A percentile compares a stretch with the other conserved stretches of the same genome.
Evolutionary conservation across 75 land plant genomes (phyloP).

Genomic region (Cupressus sempervirens): DNA sequence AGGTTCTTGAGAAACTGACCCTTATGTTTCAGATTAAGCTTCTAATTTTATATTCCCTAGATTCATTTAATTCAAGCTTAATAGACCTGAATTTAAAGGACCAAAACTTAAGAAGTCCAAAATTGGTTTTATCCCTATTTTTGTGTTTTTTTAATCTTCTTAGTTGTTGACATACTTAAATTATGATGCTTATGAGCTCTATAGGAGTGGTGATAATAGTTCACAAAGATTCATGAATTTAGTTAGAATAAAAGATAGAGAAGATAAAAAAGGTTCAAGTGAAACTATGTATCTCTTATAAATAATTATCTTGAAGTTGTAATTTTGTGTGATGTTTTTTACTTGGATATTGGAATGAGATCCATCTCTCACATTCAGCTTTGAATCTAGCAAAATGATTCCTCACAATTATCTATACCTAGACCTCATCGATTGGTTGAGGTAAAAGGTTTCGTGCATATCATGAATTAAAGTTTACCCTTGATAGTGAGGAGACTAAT

Average conservation of each 20-base stretch:
- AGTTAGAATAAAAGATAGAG: not conserved
- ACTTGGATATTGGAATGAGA: too few relatives aligned
- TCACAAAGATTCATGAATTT: not conserved
- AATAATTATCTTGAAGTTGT: too few relatives aligned
- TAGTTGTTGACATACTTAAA: not conserved
- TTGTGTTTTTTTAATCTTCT: not conserved
- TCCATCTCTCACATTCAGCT: too few relatives aligned
- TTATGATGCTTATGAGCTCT: not conserved
- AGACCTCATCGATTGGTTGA: too few relatives aligned
- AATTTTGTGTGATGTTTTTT: too few relatives aligned
- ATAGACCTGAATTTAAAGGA: not conserved
- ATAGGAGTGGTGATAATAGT: constrained; percentile 1
- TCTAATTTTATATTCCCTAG: not conserved
- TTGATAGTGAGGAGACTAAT: too few relatives aligned
- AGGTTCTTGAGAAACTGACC: not conserved
- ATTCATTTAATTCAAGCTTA: not conserved
- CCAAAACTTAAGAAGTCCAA: not conserved
- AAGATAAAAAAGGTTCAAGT: not conserved
- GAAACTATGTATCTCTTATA: not conserved
- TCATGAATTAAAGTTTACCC: too few relatives aligned
- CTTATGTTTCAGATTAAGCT: not conserved
- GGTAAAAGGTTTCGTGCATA: too few relatives aligned
- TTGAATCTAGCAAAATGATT: too few relatives aligned
- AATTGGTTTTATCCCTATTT: not conserved
- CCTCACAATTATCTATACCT: too few relatives aligned